A percentile compares a stretch with the other conserved stretches of the same genome.
phyloP scores from a whole-genome alignment of 345 rosid species.

The Euclidium syriacum region DNA sequence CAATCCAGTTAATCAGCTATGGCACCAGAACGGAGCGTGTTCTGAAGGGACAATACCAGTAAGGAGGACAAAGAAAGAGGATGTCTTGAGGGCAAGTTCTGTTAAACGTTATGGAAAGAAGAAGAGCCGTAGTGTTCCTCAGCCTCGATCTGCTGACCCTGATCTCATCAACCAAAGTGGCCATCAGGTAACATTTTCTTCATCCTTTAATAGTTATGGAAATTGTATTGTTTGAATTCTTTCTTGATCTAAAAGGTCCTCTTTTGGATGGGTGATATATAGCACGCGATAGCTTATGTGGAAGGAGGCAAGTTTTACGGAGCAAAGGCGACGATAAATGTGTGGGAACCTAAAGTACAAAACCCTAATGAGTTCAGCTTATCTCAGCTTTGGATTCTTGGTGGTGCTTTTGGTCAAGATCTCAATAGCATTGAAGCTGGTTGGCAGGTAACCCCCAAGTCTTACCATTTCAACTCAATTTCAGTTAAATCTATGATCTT shows the following conservation, averaged over 20 bases:
- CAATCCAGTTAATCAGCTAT: constrained; percentile 37
- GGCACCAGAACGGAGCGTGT: constrained; percentile 57
- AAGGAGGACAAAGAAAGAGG: constrained; percentile 54
- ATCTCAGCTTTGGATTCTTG: constrained; percentile 71
- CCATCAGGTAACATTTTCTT: constrained; percentile 36
- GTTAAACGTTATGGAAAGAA: constrained; percentile 54
- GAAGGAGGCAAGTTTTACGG: constrained; percentile 65
- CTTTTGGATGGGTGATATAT: not conserved
- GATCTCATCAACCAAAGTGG: constrained; percentile 46
- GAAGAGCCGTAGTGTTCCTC: constrained; percentile 46
- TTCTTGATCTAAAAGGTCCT: not conserved
- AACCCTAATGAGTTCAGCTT: constrained; percentile 63
- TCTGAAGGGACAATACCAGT: constrained; percentile 60
- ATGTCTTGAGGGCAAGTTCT: constrained; percentile 56
- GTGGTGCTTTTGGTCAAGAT: constrained; percentile 68
- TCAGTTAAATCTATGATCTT: not conserved
- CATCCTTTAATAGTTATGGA: not conserved
- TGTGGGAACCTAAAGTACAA: constrained; percentile 70
- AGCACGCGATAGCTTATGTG: constrained; percentile 68
- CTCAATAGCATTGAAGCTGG: constrained; percentile 76
- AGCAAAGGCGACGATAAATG: constrained; percentile 65
- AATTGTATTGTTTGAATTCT: not conserved
- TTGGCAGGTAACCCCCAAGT: constrained; percentile 48
- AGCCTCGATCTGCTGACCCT: constrained; percentile 51
- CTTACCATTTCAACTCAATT: not conserved